phyloP scores from a whole-genome alignment of 345 rosid species.

The Populus davidiana region DNA sequence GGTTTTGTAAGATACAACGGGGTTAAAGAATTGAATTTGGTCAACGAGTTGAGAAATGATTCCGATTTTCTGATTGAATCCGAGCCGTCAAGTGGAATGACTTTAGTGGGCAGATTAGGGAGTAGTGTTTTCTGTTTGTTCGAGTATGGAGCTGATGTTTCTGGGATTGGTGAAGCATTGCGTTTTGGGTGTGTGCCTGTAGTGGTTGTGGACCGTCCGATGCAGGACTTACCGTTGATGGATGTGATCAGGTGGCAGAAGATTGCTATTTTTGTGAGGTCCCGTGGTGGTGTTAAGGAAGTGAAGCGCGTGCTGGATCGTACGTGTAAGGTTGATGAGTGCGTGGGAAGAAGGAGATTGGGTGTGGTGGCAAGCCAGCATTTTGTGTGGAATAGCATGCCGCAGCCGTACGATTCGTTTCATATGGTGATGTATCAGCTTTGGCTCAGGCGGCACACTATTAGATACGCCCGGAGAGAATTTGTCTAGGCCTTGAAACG shows the following conservation, averaged over 20 bases:
- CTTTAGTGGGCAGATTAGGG: constrained; percentile 23
- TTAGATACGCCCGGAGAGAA: constrained; percentile 41
- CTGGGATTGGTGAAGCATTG: constrained; percentile 47
- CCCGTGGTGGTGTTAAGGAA: constrained; percentile 25
- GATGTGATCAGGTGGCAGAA: constrained; percentile 56
- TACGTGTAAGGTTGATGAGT: constrained; percentile 13
- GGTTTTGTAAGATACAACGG: constrained; percentile 35
- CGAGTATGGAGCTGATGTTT: constrained; percentile 37
- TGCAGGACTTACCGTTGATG: constrained; percentile 54
- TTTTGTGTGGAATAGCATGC: constrained; percentile 44
- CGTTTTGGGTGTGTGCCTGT: constrained; percentile 54
- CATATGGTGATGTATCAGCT: constrained; percentile 58
- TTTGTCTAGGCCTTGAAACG: constrained; percentile 6
- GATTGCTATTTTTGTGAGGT: constrained; percentile 42
- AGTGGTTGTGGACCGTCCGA: constrained; percentile 54
- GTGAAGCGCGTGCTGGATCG: constrained; percentile 37
- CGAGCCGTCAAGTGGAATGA: constrained; percentile 40
- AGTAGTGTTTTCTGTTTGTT: constrained; percentile 50
- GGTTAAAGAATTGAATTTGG: constrained; percentile 21
- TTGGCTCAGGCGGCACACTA: constrained; percentile 58
- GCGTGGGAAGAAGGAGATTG: constrained; percentile 31
- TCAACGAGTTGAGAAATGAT: constrained; percentile 28
- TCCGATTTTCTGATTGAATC: constrained; percentile 43
- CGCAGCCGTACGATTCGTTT: constrained; percentile 50
- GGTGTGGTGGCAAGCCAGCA: constrained; percentile 38